Evolutionary conservation across 1,284 basidiomycete genomes (phyloP).

Genomic region (Irpex sp.): DNA sequence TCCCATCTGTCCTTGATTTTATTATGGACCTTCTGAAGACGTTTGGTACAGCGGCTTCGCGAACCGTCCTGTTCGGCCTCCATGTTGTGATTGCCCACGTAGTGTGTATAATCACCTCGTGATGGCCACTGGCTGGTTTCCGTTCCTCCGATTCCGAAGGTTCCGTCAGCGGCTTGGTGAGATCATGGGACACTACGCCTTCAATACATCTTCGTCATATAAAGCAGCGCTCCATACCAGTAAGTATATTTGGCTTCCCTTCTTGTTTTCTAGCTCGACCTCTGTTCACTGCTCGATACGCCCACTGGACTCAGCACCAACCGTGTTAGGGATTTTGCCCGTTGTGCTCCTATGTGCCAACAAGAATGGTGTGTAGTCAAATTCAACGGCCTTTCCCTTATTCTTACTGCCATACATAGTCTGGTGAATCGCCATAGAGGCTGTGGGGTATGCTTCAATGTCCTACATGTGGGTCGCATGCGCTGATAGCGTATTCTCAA

Average conservation of each 20-base stretch:
- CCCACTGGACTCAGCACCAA: too few relatives aligned
- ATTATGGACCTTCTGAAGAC: neutral
- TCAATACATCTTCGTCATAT: conserved; percentile 11
- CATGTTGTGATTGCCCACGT: conserved; percentile 9
- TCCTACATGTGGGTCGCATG: neutral
- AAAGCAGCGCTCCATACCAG: neutral
- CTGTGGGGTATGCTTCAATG: conserved; percentile 44
- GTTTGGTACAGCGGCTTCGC: conserved; percentile 1
- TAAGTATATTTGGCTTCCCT: too few relatives aligned
- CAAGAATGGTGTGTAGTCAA: conserved; percentile 37
- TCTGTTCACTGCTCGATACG: too few relatives aligned
- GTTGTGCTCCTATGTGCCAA: conserved; percentile 32
- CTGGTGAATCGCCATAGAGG: conserved; percentile 63
- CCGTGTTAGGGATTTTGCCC: neutral
- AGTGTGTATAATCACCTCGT: conserved; percentile 7
- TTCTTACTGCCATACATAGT: conserved; percentile 29
- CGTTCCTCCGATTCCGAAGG: conserved; percentile 9
- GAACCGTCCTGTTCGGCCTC: conserved; percentile 8
- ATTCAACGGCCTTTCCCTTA: neutral
- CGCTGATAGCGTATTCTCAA: conserved; percentile 19
- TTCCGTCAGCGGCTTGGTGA: conserved; percentile 7
- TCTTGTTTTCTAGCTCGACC: too few relatives aligned
- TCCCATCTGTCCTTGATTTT: neutral
- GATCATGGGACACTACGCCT: conserved; percentile 13
- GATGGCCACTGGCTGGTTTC: conserved; percentile 2